A percentile compares a stretch with the other conserved stretches of the same genome.
Evolutionary conservation across 2,329 filamentous ascomycete species (phyloP).

Genomic region (Botryosphaeria dothidea): DNA sequence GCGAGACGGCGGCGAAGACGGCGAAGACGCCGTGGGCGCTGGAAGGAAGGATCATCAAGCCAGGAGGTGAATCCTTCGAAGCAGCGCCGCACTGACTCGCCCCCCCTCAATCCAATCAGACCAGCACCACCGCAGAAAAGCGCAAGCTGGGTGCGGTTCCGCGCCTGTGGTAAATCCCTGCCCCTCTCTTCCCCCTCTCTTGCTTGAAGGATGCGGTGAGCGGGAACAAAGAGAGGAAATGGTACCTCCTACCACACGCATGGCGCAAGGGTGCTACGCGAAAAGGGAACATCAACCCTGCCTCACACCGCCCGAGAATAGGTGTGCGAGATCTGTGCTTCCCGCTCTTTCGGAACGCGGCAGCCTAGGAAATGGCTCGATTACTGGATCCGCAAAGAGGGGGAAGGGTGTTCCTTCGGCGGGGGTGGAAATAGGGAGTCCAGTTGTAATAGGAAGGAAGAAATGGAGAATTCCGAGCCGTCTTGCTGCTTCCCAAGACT

Average conservation of each 20-base stretch:
- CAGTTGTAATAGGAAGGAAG: background rate
- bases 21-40: background rate
- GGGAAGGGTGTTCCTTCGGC: background rate
- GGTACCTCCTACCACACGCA: conserved; percentile 1
- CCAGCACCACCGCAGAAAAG: conserved; percentile 2
- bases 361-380: background rate
- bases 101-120: background rate
- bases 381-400: background rate
- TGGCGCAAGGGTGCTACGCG: background rate
- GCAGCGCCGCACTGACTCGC: conserved; percentile 12
- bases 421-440: background rate
- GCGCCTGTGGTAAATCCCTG: background rate
- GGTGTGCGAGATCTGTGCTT: background rate
- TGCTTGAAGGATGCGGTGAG: background rate
- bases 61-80: conserved; percentile 17
- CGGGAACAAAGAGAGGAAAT: background rate
- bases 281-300: background rate
- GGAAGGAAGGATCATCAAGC: conserved; percentile 10
- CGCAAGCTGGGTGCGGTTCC: conserved; percentile 1
- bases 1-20: background rate
- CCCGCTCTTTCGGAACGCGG: background rate
- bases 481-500: background rate
- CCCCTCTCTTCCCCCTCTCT: too few relatives aligned
- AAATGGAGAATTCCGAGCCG: conserved; percentile 7
- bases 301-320: background rate